These are phyloP conservation scores for Zygosaccharomyces kombuchaensis DNA, from an alignment of 805 yeast species.

Conservation along the genomic window DNA sequence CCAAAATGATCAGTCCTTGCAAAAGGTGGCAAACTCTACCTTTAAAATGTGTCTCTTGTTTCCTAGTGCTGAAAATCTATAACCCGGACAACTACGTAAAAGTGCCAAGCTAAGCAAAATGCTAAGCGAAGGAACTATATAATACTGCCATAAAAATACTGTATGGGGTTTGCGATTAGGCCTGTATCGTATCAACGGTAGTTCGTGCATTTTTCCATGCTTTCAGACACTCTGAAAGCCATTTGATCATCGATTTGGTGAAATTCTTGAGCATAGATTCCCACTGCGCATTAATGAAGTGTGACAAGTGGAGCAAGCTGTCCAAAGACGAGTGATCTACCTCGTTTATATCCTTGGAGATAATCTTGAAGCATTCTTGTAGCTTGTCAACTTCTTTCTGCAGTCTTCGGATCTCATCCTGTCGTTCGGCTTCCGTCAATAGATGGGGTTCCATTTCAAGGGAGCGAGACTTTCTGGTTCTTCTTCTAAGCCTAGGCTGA, in stretches of 20 bases:
- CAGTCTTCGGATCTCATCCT: slow-evolving; percentile 36
- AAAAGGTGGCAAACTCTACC: slow-evolving; percentile 12
- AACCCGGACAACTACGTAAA: slow-evolving; percentile 4
- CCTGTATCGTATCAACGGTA: slow-evolving; percentile 9
- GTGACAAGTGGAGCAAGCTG: slow-evolving; percentile 30
- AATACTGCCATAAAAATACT: neutral
- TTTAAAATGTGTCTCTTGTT: neutral
- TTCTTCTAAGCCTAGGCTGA: slow-evolving; percentile 4
- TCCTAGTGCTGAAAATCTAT: neutral
- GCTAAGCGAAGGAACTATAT: neutral
- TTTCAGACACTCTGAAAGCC: slow-evolving; percentile 37
- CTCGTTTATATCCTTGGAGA: slow-evolving; percentile 36
- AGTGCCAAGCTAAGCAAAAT: neutral
- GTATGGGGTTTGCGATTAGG: neutral
- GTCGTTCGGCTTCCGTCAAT: slow-evolving; percentile 36
- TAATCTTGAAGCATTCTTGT: slow-evolving; percentile 38
- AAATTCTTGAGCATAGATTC: slow-evolving; percentile 30
- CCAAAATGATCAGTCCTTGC: neutral
- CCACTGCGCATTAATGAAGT: slow-evolving; percentile 31
- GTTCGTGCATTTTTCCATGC: slow-evolving; percentile 40
- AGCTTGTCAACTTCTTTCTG: slow-evolving; percentile 37
- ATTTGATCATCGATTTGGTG: slow-evolving; percentile 34
- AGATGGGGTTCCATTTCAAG: slow-evolving; percentile 31
- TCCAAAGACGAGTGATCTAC: slow-evolving; percentile 34
- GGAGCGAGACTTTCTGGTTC: slow-evolving; percentile 4